Percentiles rank a stretch among this genome's conserved stretches.
Conservation (phyloP, 2,329 filamentous ascomycete genomes). For the Xylaria sp. region DNA sequence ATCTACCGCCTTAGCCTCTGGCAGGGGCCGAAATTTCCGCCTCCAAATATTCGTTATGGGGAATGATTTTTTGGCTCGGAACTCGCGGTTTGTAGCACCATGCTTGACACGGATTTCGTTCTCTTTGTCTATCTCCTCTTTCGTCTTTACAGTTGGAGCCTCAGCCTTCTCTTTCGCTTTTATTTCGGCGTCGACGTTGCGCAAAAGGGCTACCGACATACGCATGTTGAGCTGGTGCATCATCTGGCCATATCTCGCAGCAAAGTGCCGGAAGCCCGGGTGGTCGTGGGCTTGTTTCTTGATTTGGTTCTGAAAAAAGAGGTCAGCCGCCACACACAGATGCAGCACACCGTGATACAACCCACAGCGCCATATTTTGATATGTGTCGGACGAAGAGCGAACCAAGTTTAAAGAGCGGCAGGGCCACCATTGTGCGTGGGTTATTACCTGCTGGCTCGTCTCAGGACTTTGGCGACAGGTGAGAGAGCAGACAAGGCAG, state of each 20-base stretch:
- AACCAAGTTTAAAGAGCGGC: conserved; percentile 70
- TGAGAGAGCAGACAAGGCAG: not conserved
- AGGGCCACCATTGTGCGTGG: conserved; percentile 62
- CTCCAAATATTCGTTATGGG: conserved; percentile 62
- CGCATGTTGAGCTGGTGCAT: conserved; percentile 73
- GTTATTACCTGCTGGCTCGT: not conserved
- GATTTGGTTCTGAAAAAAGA: conserved; percentile 61
- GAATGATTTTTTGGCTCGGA: conserved; percentile 32
- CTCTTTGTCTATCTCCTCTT: conserved; percentile 63
- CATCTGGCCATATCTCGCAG: conserved; percentile 65
- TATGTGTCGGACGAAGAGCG: conserved; percentile 68
- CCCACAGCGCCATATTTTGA: conserved; percentile 73
- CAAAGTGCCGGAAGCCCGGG: conserved; percentile 63
- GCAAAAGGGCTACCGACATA: conserved; percentile 62
- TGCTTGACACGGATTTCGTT: conserved; percentile 53
- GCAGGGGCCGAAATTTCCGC: conserved; percentile 66
- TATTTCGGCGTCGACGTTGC: conserved; percentile 62
- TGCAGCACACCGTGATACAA: not conserved
- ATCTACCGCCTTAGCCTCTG: conserved; percentile 69
- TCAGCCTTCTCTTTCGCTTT: conserved; percentile 67
- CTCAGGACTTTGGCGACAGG: not conserved
- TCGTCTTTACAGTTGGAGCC: conserved; percentile 68
- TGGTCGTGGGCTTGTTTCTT: conserved; percentile 71
- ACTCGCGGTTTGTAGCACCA: conserved; percentile 45
- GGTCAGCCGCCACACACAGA: conserved; percentile 7